Base-by-base conservation (phyloP, 345 rosid genomes). In the Lumnitzera racemosa region DNA sequence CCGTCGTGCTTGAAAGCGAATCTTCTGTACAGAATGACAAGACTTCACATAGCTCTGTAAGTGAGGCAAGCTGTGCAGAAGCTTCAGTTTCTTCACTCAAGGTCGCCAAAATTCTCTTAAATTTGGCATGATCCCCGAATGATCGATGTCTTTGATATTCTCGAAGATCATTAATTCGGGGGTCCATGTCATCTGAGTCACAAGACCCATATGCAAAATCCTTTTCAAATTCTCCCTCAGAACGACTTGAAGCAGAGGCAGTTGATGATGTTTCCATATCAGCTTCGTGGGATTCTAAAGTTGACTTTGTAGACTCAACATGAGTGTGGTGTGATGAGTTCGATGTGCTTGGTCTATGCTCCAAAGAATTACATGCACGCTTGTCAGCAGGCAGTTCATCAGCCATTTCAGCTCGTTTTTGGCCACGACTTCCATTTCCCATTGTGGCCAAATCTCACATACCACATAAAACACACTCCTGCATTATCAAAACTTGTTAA, bases 191-290 rank as follows among this genome's bases (percentile, higher is more conserved):
- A 47, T 86, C 94, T 13, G 91, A 87, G 72, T 89, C 91, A 51
- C 97, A 94, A 8, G 97, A 94, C 24, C 89, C 96, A 58, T 83
- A 78, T 8, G 82, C 84, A 0, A 84, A 83, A 56, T 84, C 95
- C 71, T 76, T 83, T 25, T 92, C 96, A 5, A 72, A 83, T 29
- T 89, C 98, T 51, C 65, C 96, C 24, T 84, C 96, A 23, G 96
- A 91, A 41, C 68, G 78, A 72, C 89, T 89, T 12, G 96, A 92
- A 53, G 73, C 91, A 0, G 96, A 92, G 70, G 75, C 89, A 70
- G 96, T 82, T 15, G 98, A 89, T 15, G 96, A 82, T 68, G 99
- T 84, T 27, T 87, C 97, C 90, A 94, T 83, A 58, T 89, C 96
- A 9, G 78, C 82, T n/a, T 78, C 80, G 64, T 24, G 76, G 56